A percentile compares a stretch with the other conserved stretches of the same genome.
Conservation (phyloP, 768 basidiomycete genomes). For the Amanita jacksonii region DNA sequence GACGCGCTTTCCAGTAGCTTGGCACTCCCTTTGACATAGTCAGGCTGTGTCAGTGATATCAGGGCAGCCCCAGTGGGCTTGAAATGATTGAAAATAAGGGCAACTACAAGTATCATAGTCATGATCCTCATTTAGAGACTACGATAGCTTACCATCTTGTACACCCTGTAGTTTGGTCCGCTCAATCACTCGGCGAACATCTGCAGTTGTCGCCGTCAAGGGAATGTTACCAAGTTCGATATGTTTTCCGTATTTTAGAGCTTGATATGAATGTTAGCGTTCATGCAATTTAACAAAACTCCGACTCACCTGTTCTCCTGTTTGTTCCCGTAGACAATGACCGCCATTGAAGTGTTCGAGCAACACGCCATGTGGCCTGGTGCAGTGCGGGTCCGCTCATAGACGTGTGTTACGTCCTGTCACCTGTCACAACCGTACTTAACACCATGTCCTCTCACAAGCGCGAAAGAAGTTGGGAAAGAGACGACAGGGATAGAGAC, state of each 20-base stretch:
- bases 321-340: not conserved
- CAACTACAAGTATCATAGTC: conserved; percentile 29
- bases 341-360: not conserved
- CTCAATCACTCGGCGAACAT: conserved; percentile 38
- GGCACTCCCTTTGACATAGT: conserved; percentile 32
- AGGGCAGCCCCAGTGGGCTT: conserved; percentile 48
- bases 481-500: conserved; percentile 35
- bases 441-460: conserved; percentile 49
- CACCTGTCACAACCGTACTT: conserved; percentile 8
- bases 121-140: not conserved
- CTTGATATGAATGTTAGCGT: conserved; percentile 8
- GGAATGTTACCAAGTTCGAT: conserved; percentile 44
- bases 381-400: not conserved
- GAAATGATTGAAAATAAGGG: conserved; percentile 52
- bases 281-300: not conserved
- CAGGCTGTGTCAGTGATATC: conserved; percentile 41
- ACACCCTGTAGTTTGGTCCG: conserved; percentile 36
- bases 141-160: conserved; percentile 27
- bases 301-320: not conserved
- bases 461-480: conserved; percentile 60
- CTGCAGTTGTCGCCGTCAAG: conserved; percentile 40
- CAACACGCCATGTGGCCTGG: not conserved
- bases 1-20: conserved; percentile 31
- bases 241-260: conserved; percentile 23
- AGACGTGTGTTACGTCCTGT: not conserved